Evolutionary conservation across 805 yeast species (phyloP).

Genomic region (Suhomyces xylopsoci): DNA sequence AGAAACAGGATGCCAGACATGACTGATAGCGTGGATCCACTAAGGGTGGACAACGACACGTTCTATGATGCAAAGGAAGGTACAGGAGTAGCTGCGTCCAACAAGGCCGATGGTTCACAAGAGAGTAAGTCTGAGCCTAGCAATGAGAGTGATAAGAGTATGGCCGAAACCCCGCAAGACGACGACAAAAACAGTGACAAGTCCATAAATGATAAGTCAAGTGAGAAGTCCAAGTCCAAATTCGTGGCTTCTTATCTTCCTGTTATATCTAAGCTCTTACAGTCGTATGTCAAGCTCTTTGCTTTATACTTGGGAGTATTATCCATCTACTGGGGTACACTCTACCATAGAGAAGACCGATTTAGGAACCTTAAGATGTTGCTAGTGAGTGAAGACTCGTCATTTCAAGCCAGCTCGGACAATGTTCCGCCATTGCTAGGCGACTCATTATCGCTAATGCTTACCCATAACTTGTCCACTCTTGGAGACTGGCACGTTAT

Average conservation of each 20-base stretch:
- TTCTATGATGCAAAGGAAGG: not conserved
- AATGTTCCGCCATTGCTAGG: conserved; percentile 18
- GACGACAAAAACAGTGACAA: not conserved
- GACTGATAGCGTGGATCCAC: not conserved
- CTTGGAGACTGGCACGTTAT: conserved; percentile 20
- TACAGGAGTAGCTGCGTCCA: not conserved
- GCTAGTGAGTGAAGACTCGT: conserved; percentile 33
- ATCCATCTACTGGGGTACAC: conserved; percentile 42
- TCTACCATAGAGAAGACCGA: conserved; percentile 27
- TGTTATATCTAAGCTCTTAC: conserved; percentile 9
- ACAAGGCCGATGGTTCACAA: not conserved
- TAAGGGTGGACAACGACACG: not conserved
- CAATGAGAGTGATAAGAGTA: not conserved
- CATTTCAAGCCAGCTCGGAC: conserved; percentile 13
- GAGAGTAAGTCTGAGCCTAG: not conserved
- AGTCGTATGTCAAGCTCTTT: conserved; percentile 19
- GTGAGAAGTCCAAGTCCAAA: not conserved
- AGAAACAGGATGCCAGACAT: not conserved
- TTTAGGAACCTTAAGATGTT: conserved; percentile 32
- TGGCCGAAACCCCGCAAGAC: not conserved
- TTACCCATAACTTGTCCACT: conserved; percentile 10
- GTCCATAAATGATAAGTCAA: not conserved
- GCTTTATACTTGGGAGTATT: conserved; percentile 27
- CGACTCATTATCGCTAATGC: conserved; percentile 16
- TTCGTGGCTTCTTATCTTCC: not conserved